These are phyloP conservation scores for Ganoderma leucocontextum DNA, from an alignment of 1,284 basidiomycete species.

Conservation along the genomic window DNA sequence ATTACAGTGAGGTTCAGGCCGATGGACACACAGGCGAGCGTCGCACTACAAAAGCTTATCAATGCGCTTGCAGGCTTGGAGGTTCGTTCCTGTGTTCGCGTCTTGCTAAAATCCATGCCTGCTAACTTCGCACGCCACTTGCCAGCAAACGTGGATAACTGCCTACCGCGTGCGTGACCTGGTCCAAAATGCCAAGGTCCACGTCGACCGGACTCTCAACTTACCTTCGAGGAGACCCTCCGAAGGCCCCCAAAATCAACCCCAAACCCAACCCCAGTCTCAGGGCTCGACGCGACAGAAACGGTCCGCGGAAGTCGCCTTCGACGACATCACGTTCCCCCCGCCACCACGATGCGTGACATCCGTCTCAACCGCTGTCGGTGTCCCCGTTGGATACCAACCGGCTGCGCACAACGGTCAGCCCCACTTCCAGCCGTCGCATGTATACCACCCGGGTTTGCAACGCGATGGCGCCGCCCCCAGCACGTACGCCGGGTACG, in stretches of 20 bases:
- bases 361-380: background rate
- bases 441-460: background rate
- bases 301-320: constrained; percentile 22
- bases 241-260: background rate
- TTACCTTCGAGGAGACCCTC: background rate
- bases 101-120: constrained; percentile 8
- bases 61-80: constrained; percentile 75
- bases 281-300: constrained; percentile 18
- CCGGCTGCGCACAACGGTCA: background rate
- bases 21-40: constrained; percentile 70
- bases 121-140: constrained; percentile 31
- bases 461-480: background rate
- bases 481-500: constrained; percentile 9
- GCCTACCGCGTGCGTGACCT: constrained; percentile 77
- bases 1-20: constrained; percentile 71
- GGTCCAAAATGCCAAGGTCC: constrained; percentile 72
- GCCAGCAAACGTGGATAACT: constrained; percentile 68
- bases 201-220: constrained; percentile 49
- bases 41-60: constrained; percentile 75
- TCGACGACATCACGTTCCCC: constrained; percentile 16
- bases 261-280: background rate
- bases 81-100: constrained; percentile 48
- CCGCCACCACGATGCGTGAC: constrained; percentile 2
- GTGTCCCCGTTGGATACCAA: background rate
- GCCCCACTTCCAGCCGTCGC: background rate